Evolutionary conservation across 257 asterid species (phyloP).

Genomic region (Solanum sitiens): DNA sequence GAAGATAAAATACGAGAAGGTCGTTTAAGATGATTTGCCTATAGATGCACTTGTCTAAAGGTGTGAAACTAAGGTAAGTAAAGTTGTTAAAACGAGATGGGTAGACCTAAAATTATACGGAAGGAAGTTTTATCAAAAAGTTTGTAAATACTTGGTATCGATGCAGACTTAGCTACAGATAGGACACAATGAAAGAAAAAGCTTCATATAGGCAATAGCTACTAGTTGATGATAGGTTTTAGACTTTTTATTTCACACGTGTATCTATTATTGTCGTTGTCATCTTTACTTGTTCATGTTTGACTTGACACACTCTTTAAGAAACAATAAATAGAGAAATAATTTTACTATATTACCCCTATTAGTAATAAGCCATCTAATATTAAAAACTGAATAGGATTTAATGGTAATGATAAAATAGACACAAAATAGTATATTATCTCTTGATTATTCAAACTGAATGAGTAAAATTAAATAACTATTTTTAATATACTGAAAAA

Average conservation of each 20-base stretch:
- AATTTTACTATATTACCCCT: not conserved
- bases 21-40: not conserved
- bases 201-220: not conserved
- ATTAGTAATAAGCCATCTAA: not conserved
- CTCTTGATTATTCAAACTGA: not conserved
- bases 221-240: not conserved
- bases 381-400: too few species aligned
- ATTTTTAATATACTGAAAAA: too few species aligned
- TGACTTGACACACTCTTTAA: not conserved
- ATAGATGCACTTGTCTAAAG: not conserved
- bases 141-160: not conserved
- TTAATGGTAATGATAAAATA: too few species aligned
- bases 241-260: not conserved
- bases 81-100: not conserved
- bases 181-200: not conserved
- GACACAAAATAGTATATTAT: not conserved
- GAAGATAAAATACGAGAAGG: not conserved
- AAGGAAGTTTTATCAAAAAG: not conserved
- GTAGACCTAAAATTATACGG: not conserved
- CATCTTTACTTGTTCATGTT: too few species aligned
- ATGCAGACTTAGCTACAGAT: not conserved
- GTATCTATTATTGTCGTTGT: too few species aligned
- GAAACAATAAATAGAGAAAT: not conserved
- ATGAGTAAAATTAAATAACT: too few species aligned
- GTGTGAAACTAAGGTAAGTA: not conserved